A percentile compares a stretch with the other conserved stretches of the same genome.
These are phyloP conservation scores for Orobanche coerulescens DNA, from an alignment of 257 asterid genomes.

Conservation along the genomic window DNA sequence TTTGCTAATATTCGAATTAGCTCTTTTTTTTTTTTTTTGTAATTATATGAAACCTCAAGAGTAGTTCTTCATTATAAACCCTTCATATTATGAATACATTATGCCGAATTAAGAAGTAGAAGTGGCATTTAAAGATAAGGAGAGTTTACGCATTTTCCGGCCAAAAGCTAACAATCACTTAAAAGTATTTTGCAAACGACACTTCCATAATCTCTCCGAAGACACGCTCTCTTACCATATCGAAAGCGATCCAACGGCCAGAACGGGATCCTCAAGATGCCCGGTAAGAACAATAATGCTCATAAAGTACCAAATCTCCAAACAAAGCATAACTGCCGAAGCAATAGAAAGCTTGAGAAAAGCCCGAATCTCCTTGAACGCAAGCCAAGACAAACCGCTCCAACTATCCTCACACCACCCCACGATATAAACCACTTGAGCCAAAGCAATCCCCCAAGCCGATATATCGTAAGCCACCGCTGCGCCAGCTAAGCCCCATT, in stretches of 20 bases:
- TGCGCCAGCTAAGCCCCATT: constrained; percentile 89
- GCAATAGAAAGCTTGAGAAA: constrained; percentile 67
- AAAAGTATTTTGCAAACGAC: too few relatives aligned
- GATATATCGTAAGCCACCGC: constrained; percentile 81
- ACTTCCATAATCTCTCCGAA: too few relatives aligned
- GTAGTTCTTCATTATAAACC: too few relatives aligned
- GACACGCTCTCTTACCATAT: constrained; percentile 92
- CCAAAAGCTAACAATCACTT: too few relatives aligned
- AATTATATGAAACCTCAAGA: too few relatives aligned
- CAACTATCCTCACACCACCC: constrained; percentile 86
- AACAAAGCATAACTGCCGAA: constrained; percentile 88
- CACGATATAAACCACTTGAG: constrained; percentile 60
- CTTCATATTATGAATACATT: too few relatives aligned
- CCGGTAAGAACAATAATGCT: constrained; percentile 89
- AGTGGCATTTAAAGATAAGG: too few relatives aligned
- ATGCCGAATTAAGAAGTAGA: too few relatives aligned
- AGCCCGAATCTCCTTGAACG: constrained; percentile 66
- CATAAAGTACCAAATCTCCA: constrained; percentile 99
- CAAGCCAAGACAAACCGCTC: constrained; percentile 71
- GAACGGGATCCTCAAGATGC: constrained; percentile 77
- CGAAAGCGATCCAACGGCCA: constrained; percentile 93
- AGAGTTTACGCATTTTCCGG: too few relatives aligned
- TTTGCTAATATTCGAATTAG: too few relatives aligned
- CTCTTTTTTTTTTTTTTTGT: too few relatives aligned
- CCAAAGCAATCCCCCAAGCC: constrained; percentile 67